phyloP scores from a whole-genome alignment of 177 flowering plant genomes.

The Vitis hybrid region DNA sequence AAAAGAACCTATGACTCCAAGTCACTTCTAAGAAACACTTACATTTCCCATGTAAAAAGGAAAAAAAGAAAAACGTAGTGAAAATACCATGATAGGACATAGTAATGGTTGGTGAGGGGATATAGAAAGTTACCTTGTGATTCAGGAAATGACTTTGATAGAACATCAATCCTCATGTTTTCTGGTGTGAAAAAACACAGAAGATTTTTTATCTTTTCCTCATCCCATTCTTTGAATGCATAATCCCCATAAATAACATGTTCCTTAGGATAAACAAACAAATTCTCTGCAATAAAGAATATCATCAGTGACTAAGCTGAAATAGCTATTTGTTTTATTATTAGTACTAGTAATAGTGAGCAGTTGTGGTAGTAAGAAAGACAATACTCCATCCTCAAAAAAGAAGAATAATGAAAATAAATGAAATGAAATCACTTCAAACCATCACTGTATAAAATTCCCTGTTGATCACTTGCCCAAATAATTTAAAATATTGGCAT shows the following conservation, averaged over 20 bases:
- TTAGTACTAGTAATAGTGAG: too few species aligned
- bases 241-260: constrained; percentile 90
- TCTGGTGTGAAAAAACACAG: constrained; percentile 79
- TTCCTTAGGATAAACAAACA: constrained; percentile 72
- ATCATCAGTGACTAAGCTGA: background rate
- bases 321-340: too few species aligned
- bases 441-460: too few species aligned
- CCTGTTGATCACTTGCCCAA: too few species aligned
- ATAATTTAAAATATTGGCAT: too few species aligned
- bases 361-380: too few species aligned
- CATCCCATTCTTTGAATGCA: constrained; percentile 81
- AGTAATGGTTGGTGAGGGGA: background rate
- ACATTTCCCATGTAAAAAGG: background rate
- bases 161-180: constrained; percentile 87
- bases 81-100: background rate
- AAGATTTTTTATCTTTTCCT: constrained; percentile 47
- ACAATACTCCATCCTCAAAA: too few species aligned
- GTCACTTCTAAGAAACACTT: too few species aligned
- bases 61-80: background rate
- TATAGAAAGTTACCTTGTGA: constrained; percentile 50
- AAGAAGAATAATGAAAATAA: too few species aligned
- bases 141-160: constrained; percentile 56
- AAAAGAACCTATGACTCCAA: too few species aligned
- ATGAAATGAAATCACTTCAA: too few species aligned
- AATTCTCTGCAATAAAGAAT: constrained; percentile 53